These are phyloP conservation scores for Tolypocladium nubicola DNA, from an alignment of 2,329 filamentous ascomycete species.

Conservation along the genomic window DNA sequence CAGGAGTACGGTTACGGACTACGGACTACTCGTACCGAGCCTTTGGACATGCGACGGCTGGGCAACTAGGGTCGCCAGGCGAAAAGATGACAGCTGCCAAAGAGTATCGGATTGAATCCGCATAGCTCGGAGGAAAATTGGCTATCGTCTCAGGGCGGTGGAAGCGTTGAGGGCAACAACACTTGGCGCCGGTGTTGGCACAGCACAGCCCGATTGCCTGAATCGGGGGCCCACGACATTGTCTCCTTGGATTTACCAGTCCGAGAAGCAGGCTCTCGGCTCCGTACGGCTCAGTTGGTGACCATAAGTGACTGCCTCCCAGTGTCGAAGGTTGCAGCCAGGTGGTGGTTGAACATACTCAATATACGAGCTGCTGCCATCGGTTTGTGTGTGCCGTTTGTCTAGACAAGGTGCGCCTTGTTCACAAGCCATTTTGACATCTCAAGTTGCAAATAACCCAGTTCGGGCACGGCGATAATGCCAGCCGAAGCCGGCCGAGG, in stretches of 20 bases:
- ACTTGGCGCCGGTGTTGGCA: neutral
- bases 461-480: neutral
- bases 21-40: neutral
- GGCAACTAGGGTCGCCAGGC: neutral
- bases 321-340: neutral
- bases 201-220: neutral
- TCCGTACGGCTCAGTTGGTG: neutral
- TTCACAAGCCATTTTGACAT: neutral
- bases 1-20: no score
- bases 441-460: neutral
- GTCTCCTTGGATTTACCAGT: neutral
- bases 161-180: neutral
- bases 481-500: neutral
- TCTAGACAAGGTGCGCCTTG: neutral
- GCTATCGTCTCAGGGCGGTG: neutral
- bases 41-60: neutral
- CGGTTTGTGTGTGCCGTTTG: neutral
- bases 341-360: no score
- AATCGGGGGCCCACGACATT: neutral
- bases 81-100: neutral
- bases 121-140: neutral
- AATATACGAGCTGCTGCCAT: neutral
- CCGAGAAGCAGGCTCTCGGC: neutral
- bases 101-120: neutral
- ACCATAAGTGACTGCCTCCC: neutral